These are phyloP conservation scores for Spathaspora girioi DNA, from an alignment of 805 yeast genomes.

Conservation along the genomic window DNA sequence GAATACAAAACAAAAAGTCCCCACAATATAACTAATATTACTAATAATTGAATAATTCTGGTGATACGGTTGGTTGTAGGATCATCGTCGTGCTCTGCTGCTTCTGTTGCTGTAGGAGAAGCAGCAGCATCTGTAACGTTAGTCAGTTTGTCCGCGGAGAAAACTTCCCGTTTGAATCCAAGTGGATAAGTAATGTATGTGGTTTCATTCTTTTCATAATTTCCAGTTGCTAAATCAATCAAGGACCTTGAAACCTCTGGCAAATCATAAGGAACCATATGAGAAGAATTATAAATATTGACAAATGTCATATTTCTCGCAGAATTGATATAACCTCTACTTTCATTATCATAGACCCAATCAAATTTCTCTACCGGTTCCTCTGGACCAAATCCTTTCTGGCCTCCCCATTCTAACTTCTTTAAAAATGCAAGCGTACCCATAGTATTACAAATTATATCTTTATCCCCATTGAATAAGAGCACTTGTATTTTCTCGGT, in stretches of 20 bases:
- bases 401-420: conserved; percentile 63
- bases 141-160: neutral
- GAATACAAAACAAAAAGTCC: conserved; percentile 37
- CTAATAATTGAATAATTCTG: conserved; percentile 37
- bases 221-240: conserved; percentile 47
- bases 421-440: conserved; percentile 71
- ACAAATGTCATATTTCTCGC: conserved; percentile 77
- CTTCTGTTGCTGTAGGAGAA: conserved; percentile 1
- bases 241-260: conserved; percentile 69
- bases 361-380: conserved; percentile 22
- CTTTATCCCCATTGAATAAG: conserved; percentile 84
- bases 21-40: conserved; percentile 36
- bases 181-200: conserved; percentile 27
- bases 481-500: conserved; percentile 58
- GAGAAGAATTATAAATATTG: conserved; percentile 72
- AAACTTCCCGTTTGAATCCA: conserved; percentile 16
- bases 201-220: conserved; percentile 20
- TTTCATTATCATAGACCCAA: conserved; percentile 43
- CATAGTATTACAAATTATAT: conserved; percentile 78
- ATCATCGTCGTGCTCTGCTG: neutral
- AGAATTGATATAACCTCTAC: conserved; percentile 36
- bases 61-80: conserved; percentile 19
- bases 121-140: neutral
- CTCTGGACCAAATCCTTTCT: conserved; percentile 41
- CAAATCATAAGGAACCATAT: conserved; percentile 89